Evolutionary conservation across 352 stramenopile species (phyloP).

Genomic region (Ophiocytium majus): DNA sequence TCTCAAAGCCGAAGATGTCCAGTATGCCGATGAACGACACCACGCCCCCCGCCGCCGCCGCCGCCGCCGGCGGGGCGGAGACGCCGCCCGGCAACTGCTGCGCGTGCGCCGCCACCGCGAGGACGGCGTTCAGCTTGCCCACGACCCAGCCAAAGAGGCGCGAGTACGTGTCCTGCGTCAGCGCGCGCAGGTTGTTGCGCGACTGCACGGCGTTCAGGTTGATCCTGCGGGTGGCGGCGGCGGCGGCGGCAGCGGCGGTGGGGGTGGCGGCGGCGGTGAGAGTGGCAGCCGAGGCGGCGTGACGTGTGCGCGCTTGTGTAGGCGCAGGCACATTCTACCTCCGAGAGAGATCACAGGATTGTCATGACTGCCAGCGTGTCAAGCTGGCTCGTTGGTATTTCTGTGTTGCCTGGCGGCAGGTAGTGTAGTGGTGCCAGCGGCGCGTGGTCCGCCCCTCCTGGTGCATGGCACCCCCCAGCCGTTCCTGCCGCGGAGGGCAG

Average conservation of each 20-base stretch:
- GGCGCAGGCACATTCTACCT: too few relatives aligned
- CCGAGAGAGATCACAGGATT: too few relatives aligned
- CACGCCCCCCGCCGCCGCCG: not conserved
- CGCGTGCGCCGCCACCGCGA: not conserved
- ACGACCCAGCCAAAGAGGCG: conserved; percentile 44
- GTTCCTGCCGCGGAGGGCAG: too few relatives aligned
- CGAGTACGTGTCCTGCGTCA: conserved; percentile 42
- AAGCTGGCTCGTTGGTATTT: too few relatives aligned
- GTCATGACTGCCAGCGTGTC: too few relatives aligned
- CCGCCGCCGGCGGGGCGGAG: not conserved
- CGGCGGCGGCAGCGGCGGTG: too few relatives aligned
- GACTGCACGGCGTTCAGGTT: conserved; percentile 36
- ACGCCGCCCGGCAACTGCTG: not conserved
- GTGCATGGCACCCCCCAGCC: too few relatives aligned
- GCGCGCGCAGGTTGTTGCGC: conserved; percentile 36
- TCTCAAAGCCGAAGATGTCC: conserved; percentile 68
- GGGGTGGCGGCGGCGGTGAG: conserved; percentile 25
- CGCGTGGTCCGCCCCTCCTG: too few relatives aligned
- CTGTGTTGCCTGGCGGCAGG: too few relatives aligned
- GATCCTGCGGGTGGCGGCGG: conserved; percentile 17
- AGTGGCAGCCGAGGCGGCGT: too few relatives aligned
- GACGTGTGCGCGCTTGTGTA: too few relatives aligned
- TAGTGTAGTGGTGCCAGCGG: too few relatives aligned
- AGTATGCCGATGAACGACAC: conserved; percentile 70
- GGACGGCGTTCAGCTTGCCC: conserved; percentile 41